Conservation (phyloP, 768 basidiomycete genomes). For the Collybia mongolica region DNA sequence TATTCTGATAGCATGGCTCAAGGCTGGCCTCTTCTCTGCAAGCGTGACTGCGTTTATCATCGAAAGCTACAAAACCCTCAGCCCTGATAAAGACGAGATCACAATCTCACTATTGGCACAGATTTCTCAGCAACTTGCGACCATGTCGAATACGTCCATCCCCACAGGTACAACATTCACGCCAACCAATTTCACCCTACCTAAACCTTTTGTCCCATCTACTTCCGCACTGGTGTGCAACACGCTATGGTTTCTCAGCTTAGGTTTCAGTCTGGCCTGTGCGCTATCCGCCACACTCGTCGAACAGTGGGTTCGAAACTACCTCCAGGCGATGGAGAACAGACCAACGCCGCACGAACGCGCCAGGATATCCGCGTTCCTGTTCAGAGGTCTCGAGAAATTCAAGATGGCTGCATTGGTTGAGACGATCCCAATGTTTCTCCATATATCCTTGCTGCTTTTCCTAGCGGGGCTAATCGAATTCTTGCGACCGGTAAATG, state of each 20-base stretch:
- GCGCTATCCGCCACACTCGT: conserved; percentile 45
- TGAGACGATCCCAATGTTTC: conserved; percentile 40
- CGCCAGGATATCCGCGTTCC: conserved; percentile 39
- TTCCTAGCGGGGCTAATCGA: conserved; percentile 49
- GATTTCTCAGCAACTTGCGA: conserved; percentile 28
- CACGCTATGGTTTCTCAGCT: conserved; percentile 43
- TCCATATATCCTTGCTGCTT: conserved; percentile 47
- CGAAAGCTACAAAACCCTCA: conserved; percentile 33
- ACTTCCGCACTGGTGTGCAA: conserved; percentile 36
- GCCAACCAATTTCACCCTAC: neutral
- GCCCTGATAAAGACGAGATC: conserved; percentile 23
- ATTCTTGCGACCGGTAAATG: conserved; percentile 39
- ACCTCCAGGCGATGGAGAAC: conserved; percentile 31
- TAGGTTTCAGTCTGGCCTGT: conserved; percentile 38
- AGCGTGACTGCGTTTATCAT: conserved; percentile 38
- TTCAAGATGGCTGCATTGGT: conserved; percentile 39
- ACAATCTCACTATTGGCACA: conserved; percentile 27
- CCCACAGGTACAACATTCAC: neutral
- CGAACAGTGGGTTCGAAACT: conserved; percentile 48
- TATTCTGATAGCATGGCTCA: neutral
- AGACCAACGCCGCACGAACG: conserved; percentile 34
- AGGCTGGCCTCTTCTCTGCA: conserved; percentile 41
- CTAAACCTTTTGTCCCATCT: conserved; percentile 19
- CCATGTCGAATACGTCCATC: conserved; percentile 15
- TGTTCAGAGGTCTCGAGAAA: conserved; percentile 33